phyloP scores from a whole-genome alignment of 2,329 filamentous ascomycete genomes.

The Sclerotinia minor region DNA sequence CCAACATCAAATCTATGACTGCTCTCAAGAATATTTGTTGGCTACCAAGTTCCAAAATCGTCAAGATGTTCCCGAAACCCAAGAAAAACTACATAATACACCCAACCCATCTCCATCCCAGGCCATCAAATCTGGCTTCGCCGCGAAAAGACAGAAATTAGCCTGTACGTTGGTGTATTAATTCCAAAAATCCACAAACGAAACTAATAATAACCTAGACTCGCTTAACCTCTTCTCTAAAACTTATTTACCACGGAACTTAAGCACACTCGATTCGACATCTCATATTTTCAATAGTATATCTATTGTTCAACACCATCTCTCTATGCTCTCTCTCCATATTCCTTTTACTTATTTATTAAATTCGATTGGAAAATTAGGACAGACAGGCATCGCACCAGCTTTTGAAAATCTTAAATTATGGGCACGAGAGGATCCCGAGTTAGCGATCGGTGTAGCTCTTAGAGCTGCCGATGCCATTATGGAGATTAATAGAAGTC shows the following conservation, averaged over 20 bases:
- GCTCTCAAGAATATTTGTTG: constrained; percentile 31
- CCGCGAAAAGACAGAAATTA: constrained; percentile 17
- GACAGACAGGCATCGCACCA: constrained; percentile 25
- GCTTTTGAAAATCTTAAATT: constrained; percentile 30
- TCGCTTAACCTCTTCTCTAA: constrained; percentile 27
- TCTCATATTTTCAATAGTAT: constrained; percentile 13
- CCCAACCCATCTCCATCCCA: neutral
- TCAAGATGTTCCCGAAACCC: neutral
- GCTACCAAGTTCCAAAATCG: constrained; percentile 31
- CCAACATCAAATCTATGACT: constrained; percentile 31
- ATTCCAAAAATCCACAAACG: neutral
- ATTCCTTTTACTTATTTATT: constrained; percentile 3
- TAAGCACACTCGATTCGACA: constrained; percentile 17
- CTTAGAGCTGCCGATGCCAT: constrained; percentile 31
- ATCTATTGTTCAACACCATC: constrained; percentile 15
- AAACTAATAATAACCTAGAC: constrained; percentile 15
- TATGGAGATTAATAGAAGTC: constrained; percentile 18
- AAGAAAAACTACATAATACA: neutral
- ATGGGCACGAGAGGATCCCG: constrained; percentile 28
- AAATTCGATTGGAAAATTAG: constrained; percentile 22
- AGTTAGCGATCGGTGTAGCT: constrained; percentile 28
- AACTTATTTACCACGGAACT: constrained; percentile 17
- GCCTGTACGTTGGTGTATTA: constrained; percentile 22
- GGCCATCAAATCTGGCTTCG: constrained; percentile 5
- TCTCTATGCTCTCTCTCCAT: constrained; percentile 10